A percentile compares a stretch with the other conserved stretches of the same genome.
Conservation (phyloP, 202 grass and related monocot species). For the Zoysia matrella region DNA sequence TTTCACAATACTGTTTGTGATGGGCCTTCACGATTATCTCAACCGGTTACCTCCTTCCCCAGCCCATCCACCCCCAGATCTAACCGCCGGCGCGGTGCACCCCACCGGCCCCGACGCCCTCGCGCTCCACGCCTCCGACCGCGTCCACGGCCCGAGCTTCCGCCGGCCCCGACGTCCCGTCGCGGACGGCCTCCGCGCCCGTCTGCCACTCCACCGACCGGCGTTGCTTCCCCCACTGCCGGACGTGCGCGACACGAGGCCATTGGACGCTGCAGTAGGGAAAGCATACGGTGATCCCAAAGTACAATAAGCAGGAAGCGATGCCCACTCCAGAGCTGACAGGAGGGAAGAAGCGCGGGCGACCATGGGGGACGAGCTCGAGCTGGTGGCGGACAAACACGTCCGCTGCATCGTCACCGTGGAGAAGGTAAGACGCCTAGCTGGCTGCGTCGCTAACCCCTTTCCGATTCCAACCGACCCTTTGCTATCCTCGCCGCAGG, state of each 20-base stretch:
- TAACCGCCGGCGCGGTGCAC: no score
- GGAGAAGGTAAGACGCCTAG: constrained; percentile 59
- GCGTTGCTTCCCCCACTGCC: no score
- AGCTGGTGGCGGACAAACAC: constrained; percentile 72
- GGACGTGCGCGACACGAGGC: neutral
- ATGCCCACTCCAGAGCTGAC: neutral
- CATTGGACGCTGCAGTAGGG: neutral
- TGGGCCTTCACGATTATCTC: neutral
- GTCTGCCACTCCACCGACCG: no score
- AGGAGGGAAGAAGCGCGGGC: neutral
- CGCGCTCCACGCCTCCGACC: no score
- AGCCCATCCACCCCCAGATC: no score
- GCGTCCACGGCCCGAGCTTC: no score
- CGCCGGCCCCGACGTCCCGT: no score
- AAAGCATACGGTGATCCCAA: neutral
- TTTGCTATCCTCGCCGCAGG: constrained; percentile 43
- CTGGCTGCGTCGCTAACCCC: no score
- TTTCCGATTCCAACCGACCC: neutral
- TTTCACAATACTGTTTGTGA: no score
- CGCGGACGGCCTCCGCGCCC: no score
- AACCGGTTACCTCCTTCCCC: neutral
- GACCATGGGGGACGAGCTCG: constrained; percentile 46
- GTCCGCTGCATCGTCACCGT: constrained; percentile 75
- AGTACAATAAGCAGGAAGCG: no score
- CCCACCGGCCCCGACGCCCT: no score